Base-by-base conservation (phyloP, 148 eudicot genomes). In the Vaccinium macrocarpon region DNA sequence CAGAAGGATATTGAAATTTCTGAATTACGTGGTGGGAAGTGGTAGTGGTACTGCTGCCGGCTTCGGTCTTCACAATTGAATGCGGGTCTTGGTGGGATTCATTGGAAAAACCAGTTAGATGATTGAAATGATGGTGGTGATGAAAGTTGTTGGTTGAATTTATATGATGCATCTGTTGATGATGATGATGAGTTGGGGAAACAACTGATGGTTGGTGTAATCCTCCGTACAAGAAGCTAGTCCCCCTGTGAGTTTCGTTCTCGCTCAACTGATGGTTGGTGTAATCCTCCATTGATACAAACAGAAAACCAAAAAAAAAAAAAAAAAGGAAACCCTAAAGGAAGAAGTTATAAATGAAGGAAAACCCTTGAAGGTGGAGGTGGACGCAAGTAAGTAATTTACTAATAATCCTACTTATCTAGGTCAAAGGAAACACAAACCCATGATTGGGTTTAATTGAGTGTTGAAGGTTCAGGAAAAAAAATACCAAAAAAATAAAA, bases 1-100 rank as follows among this genome's bases (percentile, higher is more conserved):
- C 27, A 5, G 87, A 76, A 70, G 89, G 85, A 55, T 82, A 86
- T 7, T 85, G 89, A 77, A 79, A 78, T 55, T 81, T 82, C 16
- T 80, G 85, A 32, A 70, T 11, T 27, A 68, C 75, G n/a, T 82
- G 87, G 10, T 82, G 86, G 0, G 71, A 7, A 80, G 61, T 14
- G 27, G 73, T 25, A 8, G 73, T 68, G 4, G 73, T 29, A 2
- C 48, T 72, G 50, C 57, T 71, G 16, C 89, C 87, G 10, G 86
- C 89, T 88, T 90, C 92, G 29, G 88, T 90, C 87, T 90, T 90
- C 62, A 90, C 89, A 25, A 61, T 75, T 12, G 87, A 83, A 55
- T 84, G 70, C 0, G 61, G 25, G 0, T 27, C 38, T 23, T 64
- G 70, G 8, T 87, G 88, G 6, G 79, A 72, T 51, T 78, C 75